These are phyloP conservation scores for Aspergillus conjunctus DNA, from an alignment of 495 filamentous ascomycete genomes.

Conservation along the genomic window DNA sequence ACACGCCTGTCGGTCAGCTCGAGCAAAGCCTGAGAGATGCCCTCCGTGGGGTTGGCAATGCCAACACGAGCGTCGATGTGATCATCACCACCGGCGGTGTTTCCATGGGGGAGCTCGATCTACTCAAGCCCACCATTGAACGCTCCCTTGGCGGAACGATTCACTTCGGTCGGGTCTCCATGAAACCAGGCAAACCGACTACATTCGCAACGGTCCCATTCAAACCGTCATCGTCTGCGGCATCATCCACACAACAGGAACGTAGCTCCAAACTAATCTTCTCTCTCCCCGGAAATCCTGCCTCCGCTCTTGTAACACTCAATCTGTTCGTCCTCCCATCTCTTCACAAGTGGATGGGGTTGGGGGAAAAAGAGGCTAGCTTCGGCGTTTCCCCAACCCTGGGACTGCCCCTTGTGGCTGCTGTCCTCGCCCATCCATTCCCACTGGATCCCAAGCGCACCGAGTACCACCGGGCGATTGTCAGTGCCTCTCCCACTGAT, in stretches of 20 bases:
- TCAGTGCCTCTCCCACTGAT: constrained; percentile 58
- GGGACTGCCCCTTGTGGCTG: constrained; percentile 71
- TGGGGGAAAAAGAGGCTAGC: constrained; percentile 44
- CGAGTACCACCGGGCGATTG: constrained; percentile 84
- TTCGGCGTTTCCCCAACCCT: constrained; percentile 39
- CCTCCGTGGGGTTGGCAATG: constrained; percentile 54
- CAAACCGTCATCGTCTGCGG: constrained; percentile 38
- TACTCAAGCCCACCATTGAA: constrained; percentile 97
- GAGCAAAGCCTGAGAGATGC: constrained; percentile 75
- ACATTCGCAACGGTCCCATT: constrained; percentile 89
- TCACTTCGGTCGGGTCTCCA: constrained; percentile 92
- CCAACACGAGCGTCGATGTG: constrained; percentile 61
- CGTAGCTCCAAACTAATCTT: constrained; percentile 74
- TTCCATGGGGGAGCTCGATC: constrained; percentile 96
- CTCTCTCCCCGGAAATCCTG: constrained; percentile 92
- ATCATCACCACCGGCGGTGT: constrained; percentile 94
- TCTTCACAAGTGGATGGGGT: constrained; percentile 66
- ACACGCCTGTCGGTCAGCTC: constrained; percentile 70
- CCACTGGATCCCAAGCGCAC: constrained; percentile 69
- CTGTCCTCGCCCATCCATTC: constrained; percentile 71
- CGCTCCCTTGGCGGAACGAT: constrained; percentile 87
- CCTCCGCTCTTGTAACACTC: constrained; percentile 87
- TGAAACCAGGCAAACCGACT: constrained; percentile 98
- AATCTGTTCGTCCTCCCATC: constrained; percentile 92
- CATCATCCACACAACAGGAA: constrained; percentile 46